Evolutionary conservation across 257 asterid species (phyloP).

Genomic region (Solanum chilense): DNA sequence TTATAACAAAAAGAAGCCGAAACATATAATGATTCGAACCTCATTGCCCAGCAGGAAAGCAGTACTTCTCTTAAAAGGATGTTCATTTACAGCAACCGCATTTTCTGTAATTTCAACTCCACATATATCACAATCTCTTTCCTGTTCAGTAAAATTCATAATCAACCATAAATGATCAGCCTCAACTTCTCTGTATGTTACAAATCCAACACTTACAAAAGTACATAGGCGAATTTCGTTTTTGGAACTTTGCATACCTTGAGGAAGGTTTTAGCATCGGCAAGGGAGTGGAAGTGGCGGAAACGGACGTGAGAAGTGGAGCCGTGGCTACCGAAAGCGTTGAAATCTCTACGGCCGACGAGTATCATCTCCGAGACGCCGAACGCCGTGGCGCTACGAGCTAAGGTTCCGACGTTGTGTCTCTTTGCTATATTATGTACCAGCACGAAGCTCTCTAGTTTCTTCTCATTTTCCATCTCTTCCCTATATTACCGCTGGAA

Average conservation of each 20-base stretch:
- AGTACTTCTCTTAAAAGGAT: conserved; percentile 86
- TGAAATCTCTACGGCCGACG: conserved; percentile 91
- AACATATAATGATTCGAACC: conserved; percentile 26
- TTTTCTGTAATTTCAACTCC: conserved; percentile 90
- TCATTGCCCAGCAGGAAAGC: conserved; percentile 97
- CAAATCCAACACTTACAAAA: not conserved
- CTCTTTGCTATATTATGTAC: conserved; percentile 96
- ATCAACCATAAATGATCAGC: not conserved
- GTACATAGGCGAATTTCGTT: not conserved
- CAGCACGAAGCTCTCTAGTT: conserved; percentile 59
- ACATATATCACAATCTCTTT: conserved; percentile 81
- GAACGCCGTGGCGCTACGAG: conserved; percentile 97
- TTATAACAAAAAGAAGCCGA: not conserved
- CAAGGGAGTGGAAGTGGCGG: conserved; percentile 78
- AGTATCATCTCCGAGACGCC: conserved; percentile 81
- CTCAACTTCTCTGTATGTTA: not conserved
- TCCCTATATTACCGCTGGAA: not conserved
- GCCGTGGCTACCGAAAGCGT: conserved; percentile 94
- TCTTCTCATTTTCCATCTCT: conserved; percentile 33
- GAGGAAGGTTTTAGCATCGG: conserved; percentile 59
- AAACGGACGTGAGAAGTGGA: conserved; percentile 73
- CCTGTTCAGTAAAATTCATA: conserved; percentile 26
- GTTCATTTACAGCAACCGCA: conserved; percentile 63
- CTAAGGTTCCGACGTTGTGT: conserved; percentile 96
- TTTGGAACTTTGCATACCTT: conserved; percentile 32